Evolutionary conservation across 805 yeast species (phyloP).

Genomic region (Candida chilensis): DNA sequence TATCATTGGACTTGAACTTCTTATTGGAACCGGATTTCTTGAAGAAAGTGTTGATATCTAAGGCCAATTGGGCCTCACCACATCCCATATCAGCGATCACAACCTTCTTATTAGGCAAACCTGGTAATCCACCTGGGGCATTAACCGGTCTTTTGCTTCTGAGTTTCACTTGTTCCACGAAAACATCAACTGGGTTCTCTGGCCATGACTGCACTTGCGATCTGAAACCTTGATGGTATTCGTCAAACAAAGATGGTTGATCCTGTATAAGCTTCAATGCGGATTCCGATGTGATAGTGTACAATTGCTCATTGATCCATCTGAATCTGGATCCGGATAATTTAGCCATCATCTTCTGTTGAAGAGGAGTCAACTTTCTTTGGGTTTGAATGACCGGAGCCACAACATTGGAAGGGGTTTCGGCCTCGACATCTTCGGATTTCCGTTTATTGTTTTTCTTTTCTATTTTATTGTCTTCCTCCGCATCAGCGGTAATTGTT

Average conservation of each 20-base stretch:
- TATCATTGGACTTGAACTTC: constrained; percentile 20
- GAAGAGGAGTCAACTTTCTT: constrained; percentile 80
- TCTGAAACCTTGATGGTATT: constrained; percentile 91
- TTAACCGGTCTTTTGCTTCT: constrained; percentile 62
- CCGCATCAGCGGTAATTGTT: constrained; percentile 3
- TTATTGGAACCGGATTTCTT: constrained; percentile 16
- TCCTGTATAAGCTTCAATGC: constrained; percentile 67
- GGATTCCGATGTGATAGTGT: constrained; percentile 71
- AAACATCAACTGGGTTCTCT: constrained; percentile 93
- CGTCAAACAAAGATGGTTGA: constrained; percentile 87
- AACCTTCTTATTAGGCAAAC: constrained; percentile 49
- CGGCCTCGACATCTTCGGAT: constrained; percentile 1
- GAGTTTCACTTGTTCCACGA: constrained; percentile 59
- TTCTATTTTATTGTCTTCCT: constrained; percentile 1
- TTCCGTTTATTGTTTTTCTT: neutral
- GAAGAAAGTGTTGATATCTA: constrained; percentile 48
- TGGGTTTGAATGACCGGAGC: constrained; percentile 14
- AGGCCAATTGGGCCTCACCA: constrained; percentile 89
- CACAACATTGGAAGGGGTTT: neutral
- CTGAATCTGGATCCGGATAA: constrained; percentile 92
- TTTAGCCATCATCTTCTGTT: constrained; percentile 92
- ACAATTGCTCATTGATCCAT: constrained; percentile 97
- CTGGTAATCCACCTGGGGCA: constrained; percentile 96
- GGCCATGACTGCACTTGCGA: constrained; percentile 98
- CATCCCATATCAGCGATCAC: constrained; percentile 98